These are phyloP conservation scores for Hapsidospora chrysogenum DNA, from an alignment of 495 filamentous ascomycete species.

Conservation along the genomic window DNA sequence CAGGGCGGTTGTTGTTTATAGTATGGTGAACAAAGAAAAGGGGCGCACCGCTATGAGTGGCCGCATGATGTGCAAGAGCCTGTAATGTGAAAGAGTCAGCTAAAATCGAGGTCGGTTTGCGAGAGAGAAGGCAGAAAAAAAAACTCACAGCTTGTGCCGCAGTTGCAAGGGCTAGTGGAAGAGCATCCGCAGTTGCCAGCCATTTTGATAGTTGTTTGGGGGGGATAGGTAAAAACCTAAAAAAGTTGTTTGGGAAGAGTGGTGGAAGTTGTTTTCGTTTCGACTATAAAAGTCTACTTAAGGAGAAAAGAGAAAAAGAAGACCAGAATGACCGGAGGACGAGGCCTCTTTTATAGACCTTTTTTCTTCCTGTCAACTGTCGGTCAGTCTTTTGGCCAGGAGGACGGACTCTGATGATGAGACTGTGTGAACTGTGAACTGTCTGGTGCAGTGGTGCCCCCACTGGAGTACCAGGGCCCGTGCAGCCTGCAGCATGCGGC, in stretches of 20 bases:
- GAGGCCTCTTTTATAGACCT: neutral
- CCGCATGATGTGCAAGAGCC: neutral
- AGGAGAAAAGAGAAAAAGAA: neutral
- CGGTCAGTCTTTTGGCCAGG: too few species aligned
- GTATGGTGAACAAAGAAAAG: neutral
- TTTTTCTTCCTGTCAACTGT: too few species aligned
- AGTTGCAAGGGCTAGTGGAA: neutral
- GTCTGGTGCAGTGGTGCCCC: too few species aligned
- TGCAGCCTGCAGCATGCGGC: neutral
- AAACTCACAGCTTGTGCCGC: constrained; percentile 1
- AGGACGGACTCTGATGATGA: too few species aligned
- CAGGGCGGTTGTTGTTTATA: neutral
- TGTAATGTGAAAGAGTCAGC: neutral
- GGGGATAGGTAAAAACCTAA: neutral
- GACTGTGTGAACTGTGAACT: too few species aligned
- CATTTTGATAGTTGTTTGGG: neutral
- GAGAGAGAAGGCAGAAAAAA: too few species aligned
- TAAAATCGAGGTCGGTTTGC: neutral
- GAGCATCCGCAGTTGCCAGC: constrained; percentile 1
- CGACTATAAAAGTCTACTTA: neutral
- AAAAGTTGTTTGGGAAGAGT: neutral
- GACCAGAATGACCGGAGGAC: neutral
- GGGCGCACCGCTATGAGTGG: neutral
- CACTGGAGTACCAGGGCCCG: too few species aligned
- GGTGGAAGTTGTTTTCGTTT: neutral